These are phyloP conservation scores for Saxophila tyrrhenica DNA, from an alignment of 495 filamentous ascomycete species.

Conservation along the genomic window DNA sequence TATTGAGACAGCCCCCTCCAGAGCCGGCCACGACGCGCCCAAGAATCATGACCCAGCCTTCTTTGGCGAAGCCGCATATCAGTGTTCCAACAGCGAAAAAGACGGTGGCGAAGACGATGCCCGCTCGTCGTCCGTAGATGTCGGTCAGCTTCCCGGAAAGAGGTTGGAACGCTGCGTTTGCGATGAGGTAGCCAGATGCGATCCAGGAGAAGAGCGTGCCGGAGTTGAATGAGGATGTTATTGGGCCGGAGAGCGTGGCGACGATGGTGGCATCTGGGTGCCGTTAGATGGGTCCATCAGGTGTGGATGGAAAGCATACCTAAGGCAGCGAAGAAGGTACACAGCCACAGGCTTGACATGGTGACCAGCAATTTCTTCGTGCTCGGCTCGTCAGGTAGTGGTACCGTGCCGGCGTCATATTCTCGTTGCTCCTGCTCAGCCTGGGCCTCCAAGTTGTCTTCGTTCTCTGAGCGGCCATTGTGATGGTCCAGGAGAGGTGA, in stretches of 20 bases:
- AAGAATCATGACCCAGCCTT: slow-evolving; percentile 60
- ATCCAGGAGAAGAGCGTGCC: slow-evolving; percentile 84
- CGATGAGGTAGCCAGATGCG: slow-evolving; percentile 78
- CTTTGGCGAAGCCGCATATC: slow-evolving; percentile 69
- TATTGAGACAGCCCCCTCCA: slow-evolving; percentile 68
- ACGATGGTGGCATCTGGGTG: slow-evolving; percentile 63
- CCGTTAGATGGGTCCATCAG: background rate
- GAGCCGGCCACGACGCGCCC: slow-evolving; percentile 76
- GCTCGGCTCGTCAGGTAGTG: slow-evolving; percentile 35
- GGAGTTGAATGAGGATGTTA: slow-evolving; percentile 74
- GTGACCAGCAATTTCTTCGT: slow-evolving; percentile 39
- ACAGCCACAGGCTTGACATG: slow-evolving; percentile 53
- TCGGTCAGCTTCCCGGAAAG: slow-evolving; percentile 78
- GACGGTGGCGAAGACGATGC: slow-evolving; percentile 65
- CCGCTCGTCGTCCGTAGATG: slow-evolving; percentile 69
- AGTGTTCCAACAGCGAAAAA: slow-evolving; percentile 75
- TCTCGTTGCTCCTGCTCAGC: slow-evolving; percentile 13
- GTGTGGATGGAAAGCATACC: slow-evolving; percentile 27
- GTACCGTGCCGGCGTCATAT: slow-evolving; percentile 10
- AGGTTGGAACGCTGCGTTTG: slow-evolving; percentile 80
- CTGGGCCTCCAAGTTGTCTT: slow-evolving; percentile 16
- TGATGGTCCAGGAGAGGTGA: slow-evolving; percentile 8
- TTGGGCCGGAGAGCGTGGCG: slow-evolving; percentile 74
- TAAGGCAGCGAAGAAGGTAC: slow-evolving; percentile 73
- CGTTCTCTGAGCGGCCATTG: background rate